Conservation (phyloP, 2,329 filamentous ascomycete species). For the Exophiala calicioides region DNA sequence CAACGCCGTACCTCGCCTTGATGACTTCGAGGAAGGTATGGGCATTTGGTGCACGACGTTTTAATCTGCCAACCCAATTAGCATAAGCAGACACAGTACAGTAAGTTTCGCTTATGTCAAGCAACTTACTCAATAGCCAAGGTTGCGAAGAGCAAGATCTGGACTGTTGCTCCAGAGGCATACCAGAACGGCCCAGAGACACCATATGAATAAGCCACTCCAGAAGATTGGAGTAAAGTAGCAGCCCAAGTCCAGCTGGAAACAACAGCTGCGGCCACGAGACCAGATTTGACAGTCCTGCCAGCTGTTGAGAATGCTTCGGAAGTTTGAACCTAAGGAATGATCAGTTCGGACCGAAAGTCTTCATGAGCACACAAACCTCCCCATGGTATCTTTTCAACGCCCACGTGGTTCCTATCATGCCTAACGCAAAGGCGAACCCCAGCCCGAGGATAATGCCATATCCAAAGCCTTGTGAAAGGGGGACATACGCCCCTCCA, state of each 20-base stretch:
- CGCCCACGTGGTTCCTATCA: constrained; percentile 62
- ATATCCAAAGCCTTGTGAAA: constrained; percentile 46
- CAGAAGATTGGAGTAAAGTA: constrained; percentile 64
- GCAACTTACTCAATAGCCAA: constrained; percentile 71
- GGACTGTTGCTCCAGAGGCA: constrained; percentile 75
- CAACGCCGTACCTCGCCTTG: constrained; percentile 72
- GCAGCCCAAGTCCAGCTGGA: constrained; percentile 71
- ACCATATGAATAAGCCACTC: constrained; percentile 79
- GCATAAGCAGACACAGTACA: too few species aligned
- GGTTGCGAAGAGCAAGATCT: constrained; percentile 86
- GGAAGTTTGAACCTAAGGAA: constrained; percentile 71
- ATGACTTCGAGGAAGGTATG: constrained; percentile 84
- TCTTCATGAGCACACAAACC: constrained; percentile 23
- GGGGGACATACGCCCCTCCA: constrained; percentile 16
- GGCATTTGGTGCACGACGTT: constrained; percentile 81
- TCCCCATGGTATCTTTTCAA: constrained; percentile 69
- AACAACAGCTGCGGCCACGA: constrained; percentile 87
- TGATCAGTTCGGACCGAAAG: not conserved
- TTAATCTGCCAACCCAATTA: constrained; percentile 62
- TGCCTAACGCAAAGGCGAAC: constrained; percentile 45
- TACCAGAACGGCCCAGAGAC: constrained; percentile 68
- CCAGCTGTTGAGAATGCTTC: constrained; percentile 93
- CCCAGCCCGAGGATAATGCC: constrained; percentile 55
- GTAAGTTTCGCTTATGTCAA: too few species aligned
- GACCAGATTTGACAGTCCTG: constrained; percentile 81